Conservation (phyloP, 1,284 basidiomycete genomes). For the Rhodotorula sp. region DNA sequence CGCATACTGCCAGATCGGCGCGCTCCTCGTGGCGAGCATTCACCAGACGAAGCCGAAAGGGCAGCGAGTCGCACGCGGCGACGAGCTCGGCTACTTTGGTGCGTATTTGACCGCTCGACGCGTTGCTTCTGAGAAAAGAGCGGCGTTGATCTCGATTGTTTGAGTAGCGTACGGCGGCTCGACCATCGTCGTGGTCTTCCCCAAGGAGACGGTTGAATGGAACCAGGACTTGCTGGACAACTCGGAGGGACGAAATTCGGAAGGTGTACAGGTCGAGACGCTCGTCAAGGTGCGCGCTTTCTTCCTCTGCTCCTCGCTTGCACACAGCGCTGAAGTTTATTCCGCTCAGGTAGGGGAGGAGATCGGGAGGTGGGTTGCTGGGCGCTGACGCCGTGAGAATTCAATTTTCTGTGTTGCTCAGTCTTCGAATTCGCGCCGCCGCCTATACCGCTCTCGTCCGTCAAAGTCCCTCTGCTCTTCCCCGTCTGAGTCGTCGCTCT, state of each 20-base stretch:
- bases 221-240: constrained; percentile 79
- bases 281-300: constrained; percentile 61
- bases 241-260: constrained; percentile 51
- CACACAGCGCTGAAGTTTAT: background rate
- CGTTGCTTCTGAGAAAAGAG: accelerated
- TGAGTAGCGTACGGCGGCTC: constrained; percentile 77
- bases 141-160: constrained; percentile 52
- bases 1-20: constrained; percentile 50
- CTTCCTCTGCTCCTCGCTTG: too few species aligned
- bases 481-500: too few species aligned
- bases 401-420: too few species aligned
- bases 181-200: constrained; percentile 84
- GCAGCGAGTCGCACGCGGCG: constrained; percentile 52
- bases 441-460: too few species aligned
- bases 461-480: too few species aligned
- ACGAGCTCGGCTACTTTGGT: constrained; percentile 58
- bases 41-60: constrained; percentile 52
- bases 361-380: constrained; percentile 6
- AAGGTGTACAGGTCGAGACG: constrained; percentile 60
- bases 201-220: constrained; percentile 76
- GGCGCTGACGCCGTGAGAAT: too few species aligned
- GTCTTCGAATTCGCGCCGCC: too few species aligned
- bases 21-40: constrained; percentile 59
- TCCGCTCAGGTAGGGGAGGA: constrained; percentile 7
- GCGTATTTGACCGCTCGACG: constrained; percentile 27